phyloP scores from a whole-genome alignment of 1,139 yeast genomes.

The Saccharomyces hybrid region DNA sequence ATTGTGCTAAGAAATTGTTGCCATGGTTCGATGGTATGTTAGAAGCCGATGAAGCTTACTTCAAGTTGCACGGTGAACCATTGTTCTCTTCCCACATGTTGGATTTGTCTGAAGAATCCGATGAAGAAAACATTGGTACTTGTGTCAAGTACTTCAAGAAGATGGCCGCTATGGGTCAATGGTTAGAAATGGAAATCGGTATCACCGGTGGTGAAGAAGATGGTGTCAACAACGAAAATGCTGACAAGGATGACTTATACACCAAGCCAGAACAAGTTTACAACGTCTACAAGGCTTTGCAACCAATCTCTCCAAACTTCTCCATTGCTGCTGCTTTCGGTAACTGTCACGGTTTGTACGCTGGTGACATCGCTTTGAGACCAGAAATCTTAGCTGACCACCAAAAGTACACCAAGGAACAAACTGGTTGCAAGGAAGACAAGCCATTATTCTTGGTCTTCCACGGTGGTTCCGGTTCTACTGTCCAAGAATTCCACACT shows the following conservation, averaged over 20 bases:
- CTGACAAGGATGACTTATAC: conserved; percentile 78
- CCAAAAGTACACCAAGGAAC: conserved; percentile 73
- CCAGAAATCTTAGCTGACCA: conserved; percentile 95
- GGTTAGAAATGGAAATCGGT: conserved; percentile 99
- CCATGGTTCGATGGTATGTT: conserved; percentile 99
- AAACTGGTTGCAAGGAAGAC: conserved; percentile 47
- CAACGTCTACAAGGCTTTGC: conserved; percentile 81
- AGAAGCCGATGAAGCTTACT: conserved; percentile 91
- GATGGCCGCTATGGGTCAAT: conserved; percentile 90
- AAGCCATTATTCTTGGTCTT: conserved; percentile 93
- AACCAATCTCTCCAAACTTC: conserved; percentile 93
- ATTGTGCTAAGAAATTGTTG: conserved; percentile 95
- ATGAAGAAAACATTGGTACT: conserved; percentile 88
- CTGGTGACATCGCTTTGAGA: conserved; percentile 91
- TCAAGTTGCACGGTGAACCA: conserved; percentile 80
- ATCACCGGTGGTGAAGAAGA: conserved; percentile 99
- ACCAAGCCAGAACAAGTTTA: conserved; percentile 94
- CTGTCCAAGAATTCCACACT: conserved; percentile 82
- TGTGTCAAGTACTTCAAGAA: conserved; percentile 94
- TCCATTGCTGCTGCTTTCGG: conserved; percentile 99
- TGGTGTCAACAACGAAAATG: conserved; percentile 98
- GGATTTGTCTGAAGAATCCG: conserved; percentile 94
- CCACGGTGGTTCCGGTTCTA: conserved; percentile 99
- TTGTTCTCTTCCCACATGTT: conserved; percentile 98
- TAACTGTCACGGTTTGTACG: conserved; percentile 99